Base-by-base conservation (phyloP, 345 rosid species). In the Sisymbrium irio region DNA sequence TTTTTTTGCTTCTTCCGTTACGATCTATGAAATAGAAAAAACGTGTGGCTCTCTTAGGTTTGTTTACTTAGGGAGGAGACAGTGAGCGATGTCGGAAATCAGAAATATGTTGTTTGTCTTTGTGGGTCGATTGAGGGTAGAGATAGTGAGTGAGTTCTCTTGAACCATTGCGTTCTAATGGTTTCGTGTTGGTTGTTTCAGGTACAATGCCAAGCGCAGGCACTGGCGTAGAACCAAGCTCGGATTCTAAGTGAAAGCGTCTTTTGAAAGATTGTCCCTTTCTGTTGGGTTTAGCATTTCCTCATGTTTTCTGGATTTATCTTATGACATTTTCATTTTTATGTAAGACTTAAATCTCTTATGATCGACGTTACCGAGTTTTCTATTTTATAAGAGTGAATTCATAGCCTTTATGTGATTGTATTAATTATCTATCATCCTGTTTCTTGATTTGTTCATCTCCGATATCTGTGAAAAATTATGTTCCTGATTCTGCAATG, bases 151-250 rank as follows among this genome's bases (percentile, higher is more conserved):
- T 20, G 28, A 73, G 49, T 18, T 47, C 7, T 65, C 6, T 45
- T 30, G 17, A 57, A 58, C 14, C 0, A 10, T 28, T 8, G 40
- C 35, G 57, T 22, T n/a, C 4, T 67, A 25, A 32, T 30, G 13
- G 8, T 39, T 28, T 74, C 0, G 22, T 20, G 6, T 40, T 6
- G 1, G 11, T 1, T 19, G 51, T 20, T 66, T 53, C 53, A 87
- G 92, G 85, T 85, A 87, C 81, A 87, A 87, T 50, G 89, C 92
- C 0, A 87, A 87, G 86, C 89, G 92, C 54, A 82, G 92, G 69
- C 92, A 87, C 82, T 87, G 92, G 92, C 85, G 89, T 59, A 80
- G 89, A 61, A 85, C 92, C 80, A 87, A 87, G 83, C 84, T 87
- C n/a, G 82, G 82, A 30, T 79, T 76, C 80, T 76, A 76, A 65